Evolutionary conservation across 2,329 filamentous ascomycete species (phyloP).

Genomic region (Cyphellophora attinorum): DNA sequence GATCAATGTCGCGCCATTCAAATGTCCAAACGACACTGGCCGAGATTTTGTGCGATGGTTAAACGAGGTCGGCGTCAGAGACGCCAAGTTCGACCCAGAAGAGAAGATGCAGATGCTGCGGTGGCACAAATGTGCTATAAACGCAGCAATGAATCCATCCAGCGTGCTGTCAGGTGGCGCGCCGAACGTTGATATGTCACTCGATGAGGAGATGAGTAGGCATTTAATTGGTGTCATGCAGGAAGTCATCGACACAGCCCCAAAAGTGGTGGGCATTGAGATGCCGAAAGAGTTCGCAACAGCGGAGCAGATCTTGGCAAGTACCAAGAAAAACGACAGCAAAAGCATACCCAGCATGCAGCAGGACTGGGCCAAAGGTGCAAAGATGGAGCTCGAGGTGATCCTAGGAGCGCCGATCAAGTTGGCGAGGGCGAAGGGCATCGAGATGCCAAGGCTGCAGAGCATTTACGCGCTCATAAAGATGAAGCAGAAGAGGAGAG

Average conservation of each 20-base stretch:
- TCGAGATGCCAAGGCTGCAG: conserved; percentile 58
- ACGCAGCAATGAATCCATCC: conserved; percentile 64
- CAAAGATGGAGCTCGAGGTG: conserved; percentile 61
- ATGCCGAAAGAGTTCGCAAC: conserved; percentile 52
- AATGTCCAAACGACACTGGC: conserved; percentile 20
- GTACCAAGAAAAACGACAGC: conserved; percentile 50
- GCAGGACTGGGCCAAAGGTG: conserved; percentile 58
- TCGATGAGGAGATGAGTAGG: conserved; percentile 50
- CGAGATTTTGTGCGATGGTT: conserved; percentile 38
- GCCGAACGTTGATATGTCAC: conserved; percentile 57
- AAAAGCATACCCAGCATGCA: conserved; percentile 50
- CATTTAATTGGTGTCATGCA: conserved; percentile 60
- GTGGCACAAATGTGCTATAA: conserved; percentile 72
- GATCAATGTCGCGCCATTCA: conserved; percentile 60
- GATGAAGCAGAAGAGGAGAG: conserved; percentile 49
- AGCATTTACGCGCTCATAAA: conserved; percentile 56
- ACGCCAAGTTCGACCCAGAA: conserved; percentile 56
- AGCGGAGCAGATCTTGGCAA: conserved; percentile 53
- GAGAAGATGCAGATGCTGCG: conserved; percentile 59
- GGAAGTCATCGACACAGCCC: conserved; percentile 57
- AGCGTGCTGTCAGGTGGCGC: conserved; percentile 57
- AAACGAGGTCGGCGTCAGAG: conserved; percentile 47
- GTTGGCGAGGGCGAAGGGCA: conserved; percentile 52
- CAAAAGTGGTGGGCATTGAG: conserved; percentile 51
- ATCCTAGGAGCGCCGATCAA: conserved; percentile 62